Base-by-base conservation (phyloP, 495 filamentous ascomycete species). In the Staphylotrichum longicolle region DNA sequence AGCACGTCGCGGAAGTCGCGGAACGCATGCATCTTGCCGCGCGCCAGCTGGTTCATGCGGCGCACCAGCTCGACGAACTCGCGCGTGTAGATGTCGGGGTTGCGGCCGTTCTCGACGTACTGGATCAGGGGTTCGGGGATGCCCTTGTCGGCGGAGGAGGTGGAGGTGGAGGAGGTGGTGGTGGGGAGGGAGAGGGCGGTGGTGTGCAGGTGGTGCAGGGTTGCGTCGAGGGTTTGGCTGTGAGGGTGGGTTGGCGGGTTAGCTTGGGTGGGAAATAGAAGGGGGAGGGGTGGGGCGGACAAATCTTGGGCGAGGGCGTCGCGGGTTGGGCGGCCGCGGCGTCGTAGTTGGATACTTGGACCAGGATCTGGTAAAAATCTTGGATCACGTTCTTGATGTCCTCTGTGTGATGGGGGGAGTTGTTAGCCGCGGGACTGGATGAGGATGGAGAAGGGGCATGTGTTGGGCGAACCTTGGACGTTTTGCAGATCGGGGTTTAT, bases 51-150 rank as follows among this genome's bases (percentile, higher is more conserved):
- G 71, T 98, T 98, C 39, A 83, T 80, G 63, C 86, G 82, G 72
- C 93, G 84, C 30, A 91, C 90, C 20, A 91, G 79, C 85, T 98
- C 95, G 50, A 98, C 91, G 69, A 97, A 96, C 77, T 98, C 93
- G 42, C 94, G 84, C 56, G 93, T 98, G 80, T 97, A 99, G 75
- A 99, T 96, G 72, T 98, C 93, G 12, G 94, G 94, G 77, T 99
- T 99, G 48, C 94, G 88, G 11, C 91, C 86, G 55, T 88, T 82
- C 73, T 97, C 92, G 54, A 99, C 90, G 77, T 99, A 99, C 62
- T 88, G 82, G 68, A 97, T 89, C 10, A 98, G 86, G 65, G 96
- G 93, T n/a, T 88, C 86, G 3, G 94, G 93, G 33, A 98, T 82
- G 7, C 72, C 67, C n/a, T 39, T 47, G 45, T 58, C 45, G 45